Percentiles rank a stretch among this genome's conserved stretches.
Evolutionary conservation across 78 protist genomes (phyloP).

Genomic region (Planoprotostelium fungivorum): DNA sequence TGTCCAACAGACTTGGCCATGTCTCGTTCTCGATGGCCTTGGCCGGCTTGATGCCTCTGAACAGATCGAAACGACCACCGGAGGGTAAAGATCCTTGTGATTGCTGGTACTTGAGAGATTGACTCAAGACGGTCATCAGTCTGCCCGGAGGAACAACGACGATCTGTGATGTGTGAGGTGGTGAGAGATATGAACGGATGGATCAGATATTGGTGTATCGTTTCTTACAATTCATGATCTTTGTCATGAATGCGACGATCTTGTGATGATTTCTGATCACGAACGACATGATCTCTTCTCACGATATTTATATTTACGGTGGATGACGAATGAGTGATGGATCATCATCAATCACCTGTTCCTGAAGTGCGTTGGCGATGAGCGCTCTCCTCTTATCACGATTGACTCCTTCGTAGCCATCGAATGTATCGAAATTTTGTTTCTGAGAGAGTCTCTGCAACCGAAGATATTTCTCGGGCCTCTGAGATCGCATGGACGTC

Average conservation of each 20-base stretch:
- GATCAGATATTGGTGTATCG: too few relatives aligned
- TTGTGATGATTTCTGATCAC: too few relatives aligned
- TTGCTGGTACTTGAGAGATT: slow-evolving; percentile 80
- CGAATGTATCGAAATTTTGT: background rate
- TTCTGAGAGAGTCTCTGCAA: background rate
- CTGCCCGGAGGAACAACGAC: slow-evolving; percentile 55
- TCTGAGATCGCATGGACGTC: slow-evolving; percentile 13
- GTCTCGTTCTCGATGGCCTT: slow-evolving; percentile 14
- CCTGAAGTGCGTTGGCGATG: slow-evolving; percentile 8
- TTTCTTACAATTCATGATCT: too few relatives aligned
- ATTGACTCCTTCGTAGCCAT: slow-evolving; percentile 23
- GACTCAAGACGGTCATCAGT: slow-evolving; percentile 59
- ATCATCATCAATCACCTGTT: slow-evolving; percentile 17
- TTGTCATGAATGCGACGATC: too few relatives aligned
- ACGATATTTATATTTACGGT: too few relatives aligned
- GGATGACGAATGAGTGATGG: background rate
- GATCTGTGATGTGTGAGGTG: background rate
- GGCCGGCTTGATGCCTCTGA: slow-evolving; percentile 5
- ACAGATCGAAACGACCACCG: slow-evolving; percentile 28
- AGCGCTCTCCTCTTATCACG: slow-evolving; percentile 30
- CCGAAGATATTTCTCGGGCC: slow-evolving; percentile 13
- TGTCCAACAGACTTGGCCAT: slow-evolving; percentile 7
- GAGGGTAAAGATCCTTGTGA: slow-evolving; percentile 47
- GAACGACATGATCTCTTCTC: too few relatives aligned
- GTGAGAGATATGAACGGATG: background rate